Conservation (phyloP, 139 green algal genomes). For the Zygnema cylindricum region DNA sequence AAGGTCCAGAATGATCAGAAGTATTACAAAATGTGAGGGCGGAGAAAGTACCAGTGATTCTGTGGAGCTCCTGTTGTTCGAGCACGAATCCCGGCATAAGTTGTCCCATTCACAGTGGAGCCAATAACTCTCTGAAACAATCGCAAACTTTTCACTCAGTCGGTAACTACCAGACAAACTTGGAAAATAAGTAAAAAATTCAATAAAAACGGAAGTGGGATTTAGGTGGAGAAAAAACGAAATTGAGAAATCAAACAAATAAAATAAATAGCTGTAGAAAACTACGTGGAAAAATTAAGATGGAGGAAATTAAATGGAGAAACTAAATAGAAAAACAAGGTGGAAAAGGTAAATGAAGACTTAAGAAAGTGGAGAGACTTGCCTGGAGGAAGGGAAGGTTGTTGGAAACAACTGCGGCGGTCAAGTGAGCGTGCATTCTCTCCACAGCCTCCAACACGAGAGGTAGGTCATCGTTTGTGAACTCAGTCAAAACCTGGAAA, state of each 20-base stretch:
- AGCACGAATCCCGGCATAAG: constrained; percentile 86
- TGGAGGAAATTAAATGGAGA: too few species aligned
- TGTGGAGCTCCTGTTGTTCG: constrained; percentile 94
- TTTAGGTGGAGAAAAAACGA: too few species aligned
- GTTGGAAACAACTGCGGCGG: constrained; percentile 84
- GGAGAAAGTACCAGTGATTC: constrained; percentile 87
- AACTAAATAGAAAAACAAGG: too few species aligned
- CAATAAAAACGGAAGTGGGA: too few species aligned
- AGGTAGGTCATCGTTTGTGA: constrained; percentile 75
- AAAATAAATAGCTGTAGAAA: too few species aligned
- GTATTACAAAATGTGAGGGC: background rate
- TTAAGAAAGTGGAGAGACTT: too few species aligned
- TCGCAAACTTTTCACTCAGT: too few species aligned
- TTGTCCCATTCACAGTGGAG: constrained; percentile 97
- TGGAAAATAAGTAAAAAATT: too few species aligned
- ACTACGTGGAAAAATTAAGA: too few species aligned
- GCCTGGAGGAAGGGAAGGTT: constrained; percentile 69
- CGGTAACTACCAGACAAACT: too few species aligned
- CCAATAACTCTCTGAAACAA: constrained; percentile 78
- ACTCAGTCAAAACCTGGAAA: constrained; percentile 86
- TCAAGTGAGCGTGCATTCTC: constrained; percentile 91
- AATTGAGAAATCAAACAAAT: too few species aligned
- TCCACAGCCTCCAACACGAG: constrained; percentile 86
- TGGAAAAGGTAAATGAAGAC: background rate
- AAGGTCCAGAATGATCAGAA: too few species aligned